These are phyloP conservation scores for Crinitomyces ghanaensis DNA, from an alignment of 805 yeast species.

Conservation along the genomic window DNA sequence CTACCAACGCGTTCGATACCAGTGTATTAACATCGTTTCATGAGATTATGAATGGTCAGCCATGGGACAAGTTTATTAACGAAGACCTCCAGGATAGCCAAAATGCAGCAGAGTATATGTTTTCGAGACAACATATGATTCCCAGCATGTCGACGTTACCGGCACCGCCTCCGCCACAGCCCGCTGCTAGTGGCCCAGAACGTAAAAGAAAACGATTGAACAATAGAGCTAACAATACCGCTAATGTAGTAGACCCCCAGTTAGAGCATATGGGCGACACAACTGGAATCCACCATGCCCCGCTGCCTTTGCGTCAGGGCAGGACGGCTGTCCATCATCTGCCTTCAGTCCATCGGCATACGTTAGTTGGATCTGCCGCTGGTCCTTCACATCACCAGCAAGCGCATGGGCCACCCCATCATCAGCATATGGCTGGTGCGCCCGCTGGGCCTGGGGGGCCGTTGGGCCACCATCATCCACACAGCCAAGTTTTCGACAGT, in stretches of 20 bases:
- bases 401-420: too few species aligned
- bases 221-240: conserved; percentile 35
- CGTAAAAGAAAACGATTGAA: conserved; percentile 2
- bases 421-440: too few species aligned
- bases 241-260: conserved; percentile 44
- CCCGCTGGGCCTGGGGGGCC: too few species aligned
- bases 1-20: conserved; percentile 14
- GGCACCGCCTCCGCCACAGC: background rate
- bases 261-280: conserved; percentile 37
- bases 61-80: conserved; percentile 15
- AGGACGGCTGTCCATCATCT: too few species aligned
- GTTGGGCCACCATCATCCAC: too few species aligned
- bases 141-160: conserved; percentile 1
- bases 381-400: too few species aligned
- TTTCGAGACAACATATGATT: conserved; percentile 5
- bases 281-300: too few species aligned
- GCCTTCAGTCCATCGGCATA: too few species aligned
- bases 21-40: conserved; percentile 2
- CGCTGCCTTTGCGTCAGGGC: too few species aligned
- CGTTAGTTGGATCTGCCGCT: too few species aligned
- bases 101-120: conserved; percentile 5
- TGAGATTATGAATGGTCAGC: conserved; percentile 8
- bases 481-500: conserved; percentile 1
- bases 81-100: conserved; percentile 14
- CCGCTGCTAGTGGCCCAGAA: conserved; percentile 1